Percentiles rank a stretch among this genome's conserved stretches.
phyloP scores from a whole-genome alignment of 2,329 filamentous ascomycete species.

The Paecilomyces formosus region DNA sequence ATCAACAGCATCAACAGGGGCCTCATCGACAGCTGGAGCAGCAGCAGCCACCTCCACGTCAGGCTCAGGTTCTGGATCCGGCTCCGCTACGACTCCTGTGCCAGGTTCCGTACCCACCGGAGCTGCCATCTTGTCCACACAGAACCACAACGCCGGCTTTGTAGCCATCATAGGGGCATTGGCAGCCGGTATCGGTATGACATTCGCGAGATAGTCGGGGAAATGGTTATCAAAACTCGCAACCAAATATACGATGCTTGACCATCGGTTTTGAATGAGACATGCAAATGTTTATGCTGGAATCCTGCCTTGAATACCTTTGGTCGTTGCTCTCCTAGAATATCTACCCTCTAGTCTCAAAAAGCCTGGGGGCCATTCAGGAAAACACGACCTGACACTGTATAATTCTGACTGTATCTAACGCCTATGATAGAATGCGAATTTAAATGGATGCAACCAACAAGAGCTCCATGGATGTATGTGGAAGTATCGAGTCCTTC shows the following conservation, averaged over 20 bases:
- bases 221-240: conserved; percentile 4
- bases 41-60: conserved; percentile 3
- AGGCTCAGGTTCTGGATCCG: not conserved
- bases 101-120: conserved; percentile 3
- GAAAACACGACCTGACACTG: not conserved
- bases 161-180: conserved; percentile 22
- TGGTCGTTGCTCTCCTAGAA: not conserved
- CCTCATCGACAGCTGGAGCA: not conserved
- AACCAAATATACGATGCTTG: not conserved
- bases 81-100: not conserved
- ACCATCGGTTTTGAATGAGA: not conserved
- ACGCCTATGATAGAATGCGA: not conserved
- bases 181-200: conserved; percentile 17
- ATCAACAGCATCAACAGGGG: conserved; percentile 5
- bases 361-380: not conserved
- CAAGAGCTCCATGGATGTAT: not conserved
- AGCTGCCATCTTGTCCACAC: conserved; percentile 12
- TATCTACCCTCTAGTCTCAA: not conserved
- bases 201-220: not conserved
- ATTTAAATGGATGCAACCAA: not conserved
- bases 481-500: not conserved
- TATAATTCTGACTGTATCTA: not conserved
- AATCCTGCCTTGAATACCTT: not conserved
- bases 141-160: conserved; percentile 16
- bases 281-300: not conserved